Evolutionary conservation across 2,329 filamentous ascomycete genomes (phyloP).

Genomic region (Calonectria pteridis): DNA sequence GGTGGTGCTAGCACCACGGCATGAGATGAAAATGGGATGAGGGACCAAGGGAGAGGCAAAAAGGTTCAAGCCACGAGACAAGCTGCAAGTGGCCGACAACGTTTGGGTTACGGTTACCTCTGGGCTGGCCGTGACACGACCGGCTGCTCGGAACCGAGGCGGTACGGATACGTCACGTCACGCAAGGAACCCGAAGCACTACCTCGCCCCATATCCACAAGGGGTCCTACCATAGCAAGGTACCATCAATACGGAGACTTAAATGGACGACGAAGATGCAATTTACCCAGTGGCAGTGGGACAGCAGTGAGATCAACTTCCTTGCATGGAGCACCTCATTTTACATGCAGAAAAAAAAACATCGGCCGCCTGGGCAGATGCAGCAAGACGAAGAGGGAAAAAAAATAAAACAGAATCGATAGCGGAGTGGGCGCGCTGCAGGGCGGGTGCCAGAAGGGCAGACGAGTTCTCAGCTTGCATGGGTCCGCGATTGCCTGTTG

Average conservation of each 20-base stretch:
- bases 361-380: not conserved
- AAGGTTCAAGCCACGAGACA: not conserved
- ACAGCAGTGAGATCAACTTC: not conserved
- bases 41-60: not conserved
- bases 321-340: not conserved
- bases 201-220: not conserved
- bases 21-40: not conserved
- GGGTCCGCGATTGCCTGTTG: slow-evolving; percentile 25
- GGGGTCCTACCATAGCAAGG: not conserved
- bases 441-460: not conserved
- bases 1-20: not conserved
- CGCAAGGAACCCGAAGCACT: slow-evolving; percentile 10
- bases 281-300: not conserved
- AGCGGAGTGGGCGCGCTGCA: not conserved
- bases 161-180: not conserved
- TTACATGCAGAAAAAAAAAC: slow-evolving; percentile 6
- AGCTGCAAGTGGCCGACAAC: not conserved
- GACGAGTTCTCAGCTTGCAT: slow-evolving; percentile 35
- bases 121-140: not conserved
- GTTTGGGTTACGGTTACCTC: not conserved
- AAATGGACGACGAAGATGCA: not conserved
- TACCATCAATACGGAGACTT: not conserved
- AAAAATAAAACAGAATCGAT: not conserved
- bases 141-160: slow-evolving; percentile 16
- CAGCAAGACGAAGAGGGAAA: slow-evolving; percentile 19